Evolutionary conservation across 2,329 filamentous ascomycete genomes (phyloP).

Genomic region (Graphilbum fragrans): DNA sequence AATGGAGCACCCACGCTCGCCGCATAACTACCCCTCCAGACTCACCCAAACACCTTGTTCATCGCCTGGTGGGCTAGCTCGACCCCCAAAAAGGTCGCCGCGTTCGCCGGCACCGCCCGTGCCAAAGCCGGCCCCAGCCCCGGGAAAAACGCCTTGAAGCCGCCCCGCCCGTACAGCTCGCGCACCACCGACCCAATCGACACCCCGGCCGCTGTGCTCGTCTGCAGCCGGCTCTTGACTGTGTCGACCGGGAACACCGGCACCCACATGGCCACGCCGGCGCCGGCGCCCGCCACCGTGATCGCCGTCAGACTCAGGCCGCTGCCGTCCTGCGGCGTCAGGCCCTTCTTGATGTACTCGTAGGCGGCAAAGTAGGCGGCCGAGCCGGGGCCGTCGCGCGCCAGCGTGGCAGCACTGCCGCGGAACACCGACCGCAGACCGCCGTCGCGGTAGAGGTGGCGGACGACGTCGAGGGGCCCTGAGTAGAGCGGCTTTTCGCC

Average conservation of each 20-base stretch:
- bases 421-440: conserved; percentile 88
- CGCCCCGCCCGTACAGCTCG: conserved; percentile 72
- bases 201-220: conserved; percentile 64
- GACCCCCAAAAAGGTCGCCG: conserved; percentile 83
- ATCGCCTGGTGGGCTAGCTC: conserved; percentile 76
- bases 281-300: conserved; percentile 75
- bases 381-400: conserved; percentile 82
- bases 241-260: conserved; percentile 97
- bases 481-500: conserved; percentile 89
- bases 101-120: conserved; percentile 89
- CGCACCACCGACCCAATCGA: conserved; percentile 69
- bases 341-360: conserved; percentile 79
- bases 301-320: conserved; percentile 73
- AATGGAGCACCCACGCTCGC: too few species aligned
- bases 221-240: conserved; percentile 88
- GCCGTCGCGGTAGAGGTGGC: conserved; percentile 84
- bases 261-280: conserved; percentile 98
- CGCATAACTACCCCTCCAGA: neutral
- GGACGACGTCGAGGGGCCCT: conserved; percentile 79
- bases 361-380: conserved; percentile 97
- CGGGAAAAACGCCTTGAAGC: conserved; percentile 89
- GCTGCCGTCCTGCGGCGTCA: conserved; percentile 72
- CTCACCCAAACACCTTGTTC: conserved; percentile 56
- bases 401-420: conserved; percentile 79
- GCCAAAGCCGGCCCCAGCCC: conserved; percentile 88